Evolutionary conservation across 768 basidiomycete genomes (phyloP).

Genomic region (Stropharia rugosoannulata): DNA sequence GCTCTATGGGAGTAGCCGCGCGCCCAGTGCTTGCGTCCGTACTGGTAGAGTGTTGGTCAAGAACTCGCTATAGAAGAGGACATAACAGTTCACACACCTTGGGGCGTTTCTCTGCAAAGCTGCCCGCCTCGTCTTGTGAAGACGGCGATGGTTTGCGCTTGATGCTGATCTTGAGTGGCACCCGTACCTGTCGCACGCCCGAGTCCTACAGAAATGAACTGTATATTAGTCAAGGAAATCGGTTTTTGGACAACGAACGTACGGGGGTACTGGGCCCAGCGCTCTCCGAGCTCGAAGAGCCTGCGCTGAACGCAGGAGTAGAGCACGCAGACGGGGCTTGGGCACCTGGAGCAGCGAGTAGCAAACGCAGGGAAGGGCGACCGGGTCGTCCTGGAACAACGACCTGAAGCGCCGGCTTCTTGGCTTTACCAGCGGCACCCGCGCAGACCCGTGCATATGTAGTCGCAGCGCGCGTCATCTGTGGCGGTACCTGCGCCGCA

Average conservation of each 20-base stretch:
- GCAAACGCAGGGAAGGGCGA: slow-evolving; percentile 20
- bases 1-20: too few species aligned
- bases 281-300: neutral
- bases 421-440: neutral
- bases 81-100: neutral
- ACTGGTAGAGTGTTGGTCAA: neutral
- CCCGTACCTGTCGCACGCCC: neutral
- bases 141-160: slow-evolving; percentile 1
- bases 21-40: slow-evolving; percentile 1
- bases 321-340: slow-evolving; percentile 17
- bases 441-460: neutral
- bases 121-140: neutral
- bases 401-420: neutral
- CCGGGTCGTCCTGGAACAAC: neutral
- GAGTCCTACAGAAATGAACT: neutral
- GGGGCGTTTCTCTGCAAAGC: neutral
- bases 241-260: neutral
- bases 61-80: neutral
- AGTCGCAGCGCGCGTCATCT: neutral
- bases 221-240: neutral
- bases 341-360: slow-evolving; percentile 21
- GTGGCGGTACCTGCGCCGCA: slow-evolving; percentile 4
- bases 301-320: slow-evolving; percentile 16
- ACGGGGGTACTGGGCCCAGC: neutral
- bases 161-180: slow-evolving; percentile 2